A percentile compares a stretch with the other conserved stretches of the same genome.
These are phyloP conservation scores for Bolboschoenus planiculmis DNA, from an alignment of 176 grass and related monocot genomes.

Conservation along the genomic window DNA sequence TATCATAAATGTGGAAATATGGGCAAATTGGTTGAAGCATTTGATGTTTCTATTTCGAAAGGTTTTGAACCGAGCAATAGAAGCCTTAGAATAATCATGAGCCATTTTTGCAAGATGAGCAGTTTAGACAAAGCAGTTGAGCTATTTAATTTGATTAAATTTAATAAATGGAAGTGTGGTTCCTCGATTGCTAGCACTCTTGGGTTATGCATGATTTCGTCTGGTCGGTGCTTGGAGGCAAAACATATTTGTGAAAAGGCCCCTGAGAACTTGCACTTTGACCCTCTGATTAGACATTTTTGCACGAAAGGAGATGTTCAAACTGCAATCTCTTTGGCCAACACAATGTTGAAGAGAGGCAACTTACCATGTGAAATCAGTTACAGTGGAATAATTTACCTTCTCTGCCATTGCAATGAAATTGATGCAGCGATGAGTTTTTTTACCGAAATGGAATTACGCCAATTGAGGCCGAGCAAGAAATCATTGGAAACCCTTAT, in stretches of 20 bases:
- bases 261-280: constrained; percentile 30
- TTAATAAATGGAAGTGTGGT: constrained; percentile 55
- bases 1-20: constrained; percentile 71
- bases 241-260: constrained; percentile 38
- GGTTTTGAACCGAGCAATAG: constrained; percentile 66
- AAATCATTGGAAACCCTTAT: constrained; percentile 52
- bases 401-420: constrained; percentile 38
- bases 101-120: constrained; percentile 45
- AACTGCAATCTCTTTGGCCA: constrained; percentile 55
- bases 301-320: constrained; percentile 41
- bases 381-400: constrained; percentile 53
- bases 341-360: constrained; percentile 70
- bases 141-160: constrained; percentile 49
- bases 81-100: constrained; percentile 75
- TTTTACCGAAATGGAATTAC: constrained; percentile 61
- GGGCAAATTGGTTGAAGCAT: constrained; percentile 38
- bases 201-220: constrained; percentile 46
- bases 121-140: constrained; percentile 62
- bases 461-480: constrained; percentile 41
- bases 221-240: constrained; percentile 53
- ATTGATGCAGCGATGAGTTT: constrained; percentile 62
- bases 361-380: constrained; percentile 47
- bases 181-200: constrained; percentile 42
- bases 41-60: constrained; percentile 54
- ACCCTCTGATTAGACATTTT: constrained; percentile 53